Evolutionary conservation across 2,329 filamentous ascomycete genomes (phyloP), one percentile per base, ranked within the genome.

Genomic region (Phoma sp.): DNA sequence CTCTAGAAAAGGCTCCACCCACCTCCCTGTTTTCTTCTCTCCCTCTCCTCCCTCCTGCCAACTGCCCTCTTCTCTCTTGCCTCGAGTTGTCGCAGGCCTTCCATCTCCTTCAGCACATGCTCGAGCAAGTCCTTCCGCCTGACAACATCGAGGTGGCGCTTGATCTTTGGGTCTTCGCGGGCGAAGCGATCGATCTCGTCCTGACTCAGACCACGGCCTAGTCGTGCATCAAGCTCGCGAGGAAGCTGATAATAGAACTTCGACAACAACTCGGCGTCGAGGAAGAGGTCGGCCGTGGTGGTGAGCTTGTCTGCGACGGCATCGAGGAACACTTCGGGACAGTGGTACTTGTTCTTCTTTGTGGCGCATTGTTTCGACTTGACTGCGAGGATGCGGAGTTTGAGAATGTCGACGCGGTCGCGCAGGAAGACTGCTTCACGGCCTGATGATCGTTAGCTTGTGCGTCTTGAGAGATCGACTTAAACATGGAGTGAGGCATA

Each of bases 181-280:
- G 95, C 95, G 66, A 99, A 97, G 21, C 85, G 85, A 72, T 99
- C 93, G 5, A 98, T 85, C 67, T 98, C 88, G 5, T 87, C 86
- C 49, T 89, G 86, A 28, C 86, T 85, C 56, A 97, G 82, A 65
- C 92, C 88, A 21, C 92, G 86, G 38, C 93, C 92, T 10, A 99
- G 87, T 28, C 93, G 86, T 55, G 89, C 80, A 74, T 99, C 95
- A 11, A 99, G 84, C 72, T 97, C 92, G 32, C 95, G 86, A 0
- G 95, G 95, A 76, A 99, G 99, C 71, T 82, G 48, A 78, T 97
- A 96, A 79, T 96, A 97, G 74, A 98, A 99, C 71, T 99, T 96
- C 2, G 91, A 93, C 15, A 99, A 84, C 17, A 99, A 84, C 78
- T 99, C 96, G 10, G 98, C 95, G 69, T 99, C 97, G 25, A 99